phyloP scores from a whole-genome alignment of 495 filamentous ascomycete genomes.

The Pseudoneurospora amorphoporcata region DNA sequence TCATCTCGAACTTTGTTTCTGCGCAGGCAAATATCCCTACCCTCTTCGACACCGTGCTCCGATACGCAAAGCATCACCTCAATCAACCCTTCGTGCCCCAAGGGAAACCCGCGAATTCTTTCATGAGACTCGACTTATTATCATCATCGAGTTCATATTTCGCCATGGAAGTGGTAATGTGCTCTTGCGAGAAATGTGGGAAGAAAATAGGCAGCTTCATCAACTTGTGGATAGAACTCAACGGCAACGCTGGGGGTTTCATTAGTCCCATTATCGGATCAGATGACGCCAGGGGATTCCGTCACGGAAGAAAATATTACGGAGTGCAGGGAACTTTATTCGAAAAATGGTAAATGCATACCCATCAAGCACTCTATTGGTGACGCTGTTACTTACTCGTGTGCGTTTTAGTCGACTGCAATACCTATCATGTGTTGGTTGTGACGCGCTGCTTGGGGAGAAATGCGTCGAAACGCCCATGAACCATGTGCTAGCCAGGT shows the following conservation, averaged over 20 bases:
- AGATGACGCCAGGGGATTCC: not conserved
- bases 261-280: conserved; percentile 27
- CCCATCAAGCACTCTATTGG: not conserved
- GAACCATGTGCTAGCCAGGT: conserved; percentile 29
- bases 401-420: conserved; percentile 16
- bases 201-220: conserved; percentile 23
- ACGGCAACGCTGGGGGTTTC: conserved; percentile 28
- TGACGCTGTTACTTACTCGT: not conserved
- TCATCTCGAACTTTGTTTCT: not conserved
- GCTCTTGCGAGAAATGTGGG: conserved; percentile 31
- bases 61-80: not conserved
- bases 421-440: conserved; percentile 20
- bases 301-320: too few species aligned
- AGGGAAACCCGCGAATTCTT: not conserved
- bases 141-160: not conserved
- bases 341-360: not conserved
- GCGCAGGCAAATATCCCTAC: not conserved
- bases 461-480: conserved; percentile 20
- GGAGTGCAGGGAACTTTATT: too few species aligned
- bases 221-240: conserved; percentile 37
- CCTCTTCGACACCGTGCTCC: not conserved
- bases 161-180: conserved; percentile 24
- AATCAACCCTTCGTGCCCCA: not conserved
- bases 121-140: not conserved
- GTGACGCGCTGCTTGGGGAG: conserved; percentile 17